Evolutionary conservation across 2,329 filamentous ascomycete species (phyloP), one percentile per base, ranked within the genome.

Genomic region (Colletotrichum liriopes): DNA sequence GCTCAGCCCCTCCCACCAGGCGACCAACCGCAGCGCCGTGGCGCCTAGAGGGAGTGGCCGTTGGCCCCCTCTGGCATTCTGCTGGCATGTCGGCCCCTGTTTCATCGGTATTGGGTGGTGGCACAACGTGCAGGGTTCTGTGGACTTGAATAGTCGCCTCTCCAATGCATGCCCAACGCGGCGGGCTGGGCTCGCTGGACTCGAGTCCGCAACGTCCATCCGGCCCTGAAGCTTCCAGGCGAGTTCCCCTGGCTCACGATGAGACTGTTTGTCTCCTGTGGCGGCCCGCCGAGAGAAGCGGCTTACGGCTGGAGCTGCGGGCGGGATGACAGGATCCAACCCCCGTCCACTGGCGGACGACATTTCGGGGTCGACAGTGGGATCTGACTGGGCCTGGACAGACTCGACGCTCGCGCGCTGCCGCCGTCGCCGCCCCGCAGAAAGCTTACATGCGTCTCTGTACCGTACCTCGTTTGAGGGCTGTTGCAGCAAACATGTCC

Each of bases 321-420:
- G 51, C 62, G 37, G 65, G 49, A 67, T 69, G 69, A 64, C 65
- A 72, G 69, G 69, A 72, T 69, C 51, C 66, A 69, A 63, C 23
- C 47, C 35, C 68, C 26, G 20, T 54, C 23, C 20, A 41, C 39
- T 37, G 58, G 37, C 61, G 47, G 65, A 69, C 20, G 65, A 43
- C 64, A 32, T n/a, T 32, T 62, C 35, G 51, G 64, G 58, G 43
- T 71, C 49, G 58, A 63, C 47, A 14, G 14, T 18, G 43, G 29
- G 14, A 51, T 49, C 45, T 64, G 61, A 64, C 61, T 51, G 35
- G 47, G 20, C 61, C 43, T 41, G 47, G 14, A 18, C 23, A 54
- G 29, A 29, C 8, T 51, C 12, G 39, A 47, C 49, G 26, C 61
- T 54, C 23, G 43, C 11, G 45, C 39, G 26, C 29, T 6, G 29